These are phyloP conservation scores for Eucalyptus shirleyi DNA, from an alignment of 345 rosid genomes.

Conservation along the genomic window DNA sequence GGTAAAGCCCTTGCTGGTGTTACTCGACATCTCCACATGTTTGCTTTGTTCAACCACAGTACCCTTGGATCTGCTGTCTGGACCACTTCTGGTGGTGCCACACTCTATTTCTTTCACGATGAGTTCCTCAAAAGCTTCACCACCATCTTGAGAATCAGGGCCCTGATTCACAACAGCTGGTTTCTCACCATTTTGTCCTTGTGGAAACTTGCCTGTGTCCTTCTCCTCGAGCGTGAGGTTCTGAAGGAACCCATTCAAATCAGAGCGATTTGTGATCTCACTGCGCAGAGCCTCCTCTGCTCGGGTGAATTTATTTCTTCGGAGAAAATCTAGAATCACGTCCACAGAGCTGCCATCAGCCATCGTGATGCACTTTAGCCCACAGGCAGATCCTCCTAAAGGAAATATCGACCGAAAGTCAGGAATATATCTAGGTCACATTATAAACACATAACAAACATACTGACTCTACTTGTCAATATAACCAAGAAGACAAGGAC, in stretches of 20 bases:
- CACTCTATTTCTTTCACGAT: slow-evolving; percentile 84
- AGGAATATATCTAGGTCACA: not conserved
- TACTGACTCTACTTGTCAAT: not conserved
- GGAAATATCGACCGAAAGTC: not conserved
- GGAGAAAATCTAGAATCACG: slow-evolving; percentile 69
- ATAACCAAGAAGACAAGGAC: not conserved
- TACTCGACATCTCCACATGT: slow-evolving; percentile 16
- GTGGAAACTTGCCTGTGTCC: slow-evolving; percentile 18
- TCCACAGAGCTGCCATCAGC: slow-evolving; percentile 55
- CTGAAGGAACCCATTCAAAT: slow-evolving; percentile 63
- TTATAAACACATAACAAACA: not conserved
- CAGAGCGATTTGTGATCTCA: slow-evolving; percentile 62
- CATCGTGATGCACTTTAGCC: slow-evolving; percentile 29
- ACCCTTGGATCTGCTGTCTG: slow-evolving; percentile 49
- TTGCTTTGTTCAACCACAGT: slow-evolving; percentile 32
- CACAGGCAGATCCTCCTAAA: not conserved
- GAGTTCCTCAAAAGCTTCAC: slow-evolving; percentile 62
- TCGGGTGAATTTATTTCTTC: slow-evolving; percentile 61
- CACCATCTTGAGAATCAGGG: slow-evolving; percentile 22
- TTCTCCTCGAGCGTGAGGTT: slow-evolving; percentile 42
- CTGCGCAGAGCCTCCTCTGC: slow-evolving; percentile 96
- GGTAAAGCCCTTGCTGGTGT: slow-evolving; percentile 31
- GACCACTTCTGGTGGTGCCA: slow-evolving; percentile 49
- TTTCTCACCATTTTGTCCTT: slow-evolving; percentile 23
- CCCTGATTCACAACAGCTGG: slow-evolving; percentile 5